Evolutionary conservation across 352 stramenopile genomes (phyloP), one percentile per base, ranked within the genome.

Genomic region (Phytophthora melonis): DNA sequence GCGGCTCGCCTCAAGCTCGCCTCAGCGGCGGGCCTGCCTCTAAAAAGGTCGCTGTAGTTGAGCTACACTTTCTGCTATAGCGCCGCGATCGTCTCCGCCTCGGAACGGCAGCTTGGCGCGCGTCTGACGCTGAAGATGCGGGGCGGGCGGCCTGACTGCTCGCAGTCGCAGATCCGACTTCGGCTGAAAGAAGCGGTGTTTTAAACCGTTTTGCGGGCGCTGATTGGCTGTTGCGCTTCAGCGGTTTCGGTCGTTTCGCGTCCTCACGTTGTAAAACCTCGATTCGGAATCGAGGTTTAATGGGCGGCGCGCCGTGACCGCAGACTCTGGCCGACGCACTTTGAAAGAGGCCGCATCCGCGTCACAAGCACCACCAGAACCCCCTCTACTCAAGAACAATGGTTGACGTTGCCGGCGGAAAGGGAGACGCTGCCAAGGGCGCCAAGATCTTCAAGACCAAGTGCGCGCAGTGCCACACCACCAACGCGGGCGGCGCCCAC

Each of bases 371-470:
- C 77, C 71, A 77, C 68, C 61, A 79, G 68, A 78, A 73, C 68
- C 45, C 34, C 41, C 55, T 27, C n/a, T n/a, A 67, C 49, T 60
- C 47, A 67, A 68, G 41, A 49, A 73, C 14, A 61, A 89, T 74
- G 67, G 80, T 86, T 67, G 74, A 79, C 55, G 82, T 87, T 71
- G 79, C 78, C 39, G 76, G 78, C 27, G 76, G 74, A 74, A 84
- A 73, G 73, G 90, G 91, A 86, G 90, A 97, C 74, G 88, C 87
- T 63, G 78, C 83, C 41, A 97, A 96, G 81, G 93, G 93, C 58
- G 93, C 93, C 69, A 98, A 98, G 90, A 98, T 98, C 79, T 98
- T 98, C 82, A 98, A 98, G 94, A 98, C 95, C 80, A 98, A 98
- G 90, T 98, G 95, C 83, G 88, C 93, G 68, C 95, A 98, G 84